Conservation (phyloP, 805 yeast species). For the Saccharomycopsis capsularis region DNA sequence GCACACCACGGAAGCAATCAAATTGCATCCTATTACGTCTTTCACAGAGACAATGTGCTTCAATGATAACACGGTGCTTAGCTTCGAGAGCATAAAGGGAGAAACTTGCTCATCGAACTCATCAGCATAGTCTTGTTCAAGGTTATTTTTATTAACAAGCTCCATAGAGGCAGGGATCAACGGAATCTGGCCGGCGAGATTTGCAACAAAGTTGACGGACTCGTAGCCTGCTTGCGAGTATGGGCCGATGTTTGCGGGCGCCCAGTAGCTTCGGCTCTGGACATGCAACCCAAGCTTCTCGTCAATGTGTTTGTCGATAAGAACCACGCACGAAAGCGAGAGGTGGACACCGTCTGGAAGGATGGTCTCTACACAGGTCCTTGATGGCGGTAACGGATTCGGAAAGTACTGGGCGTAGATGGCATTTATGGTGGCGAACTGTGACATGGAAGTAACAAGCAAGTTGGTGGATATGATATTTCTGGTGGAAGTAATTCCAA, state of each 20-base stretch:
- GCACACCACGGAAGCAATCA: slow-evolving; percentile 46
- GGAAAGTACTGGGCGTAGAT: slow-evolving; percentile 53
- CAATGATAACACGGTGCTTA: slow-evolving; percentile 49
- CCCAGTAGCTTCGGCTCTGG: slow-evolving; percentile 94
- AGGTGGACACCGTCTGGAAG: slow-evolving; percentile 35
- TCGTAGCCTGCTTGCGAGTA: slow-evolving; percentile 78
- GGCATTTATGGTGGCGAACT: slow-evolving; percentile 55
- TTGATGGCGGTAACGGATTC: slow-evolving; percentile 72
- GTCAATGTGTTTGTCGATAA: slow-evolving; percentile 23
- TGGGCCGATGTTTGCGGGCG: slow-evolving; percentile 97
- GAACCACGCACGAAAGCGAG: slow-evolving; percentile 56
- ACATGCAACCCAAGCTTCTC: slow-evolving; percentile 73
- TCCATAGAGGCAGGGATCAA: slow-evolving; percentile 67
- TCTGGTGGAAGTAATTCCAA: background rate
- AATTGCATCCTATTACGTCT: slow-evolving; percentile 40
- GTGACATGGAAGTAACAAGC: slow-evolving; percentile 53
- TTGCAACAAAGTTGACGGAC: slow-evolving; percentile 41
- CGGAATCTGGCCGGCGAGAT: slow-evolving; percentile 88
- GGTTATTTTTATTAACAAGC: slow-evolving; percentile 25
- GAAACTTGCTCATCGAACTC: no score
- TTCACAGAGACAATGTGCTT: slow-evolving; percentile 70
- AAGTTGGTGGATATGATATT: slow-evolving; percentile 33
- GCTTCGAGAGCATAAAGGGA: slow-evolving; percentile 25
- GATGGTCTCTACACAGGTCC: slow-evolving; percentile 71
- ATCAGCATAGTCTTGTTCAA: slow-evolving; percentile 5